These are phyloP conservation scores for Fusarium sp. DNA, from an alignment of 2,329 filamentous ascomycete species.

Conservation along the genomic window DNA sequence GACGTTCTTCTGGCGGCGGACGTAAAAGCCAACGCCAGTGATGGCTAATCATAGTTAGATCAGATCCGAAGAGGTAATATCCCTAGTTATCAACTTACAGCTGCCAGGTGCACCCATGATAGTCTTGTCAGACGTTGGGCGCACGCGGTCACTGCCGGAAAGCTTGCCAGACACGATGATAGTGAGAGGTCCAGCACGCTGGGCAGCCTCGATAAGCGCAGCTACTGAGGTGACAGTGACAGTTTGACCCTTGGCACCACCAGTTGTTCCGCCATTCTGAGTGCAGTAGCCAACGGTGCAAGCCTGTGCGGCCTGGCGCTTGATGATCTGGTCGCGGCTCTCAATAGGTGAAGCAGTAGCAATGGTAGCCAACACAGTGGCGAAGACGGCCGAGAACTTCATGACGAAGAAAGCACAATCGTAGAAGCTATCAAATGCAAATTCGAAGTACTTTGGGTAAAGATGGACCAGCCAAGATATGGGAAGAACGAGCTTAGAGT, in stretches of 20 bases:
- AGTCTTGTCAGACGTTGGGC: constrained; percentile 55
- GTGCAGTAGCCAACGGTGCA: constrained; percentile 50
- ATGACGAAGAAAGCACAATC: constrained; percentile 10
- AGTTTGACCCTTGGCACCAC: constrained; percentile 46
- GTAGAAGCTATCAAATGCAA: too few species aligned
- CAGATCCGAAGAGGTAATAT: fast-evolving
- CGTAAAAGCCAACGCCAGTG: constrained; percentile 62
- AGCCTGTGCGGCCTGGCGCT: constrained; percentile 63
- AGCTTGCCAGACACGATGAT: constrained; percentile 48
- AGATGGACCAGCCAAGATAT: not conserved
- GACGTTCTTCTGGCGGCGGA: constrained; percentile 65
- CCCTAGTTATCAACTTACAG: constrained; percentile 19
- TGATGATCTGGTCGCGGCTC: constrained; percentile 21
- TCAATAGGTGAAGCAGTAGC: constrained; percentile 31
- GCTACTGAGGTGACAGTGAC: constrained; percentile 45
- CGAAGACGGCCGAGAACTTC: constrained; percentile 30
- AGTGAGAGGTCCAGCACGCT: constrained; percentile 42
- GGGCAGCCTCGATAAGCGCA: constrained; percentile 45
- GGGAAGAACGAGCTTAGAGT: not conserved
- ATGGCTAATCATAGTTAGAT: constrained; percentile 45
- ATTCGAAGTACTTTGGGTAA: not conserved
- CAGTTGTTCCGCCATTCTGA: constrained; percentile 49
- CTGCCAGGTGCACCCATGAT: constrained; percentile 54
- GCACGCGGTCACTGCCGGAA: constrained; percentile 39
- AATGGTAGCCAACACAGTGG: constrained; percentile 29